Evolutionary conservation across 305 asterid species (phyloP), one percentile per base, ranked within the genome.

Genomic region (Fraxinus angustifolia): DNA sequence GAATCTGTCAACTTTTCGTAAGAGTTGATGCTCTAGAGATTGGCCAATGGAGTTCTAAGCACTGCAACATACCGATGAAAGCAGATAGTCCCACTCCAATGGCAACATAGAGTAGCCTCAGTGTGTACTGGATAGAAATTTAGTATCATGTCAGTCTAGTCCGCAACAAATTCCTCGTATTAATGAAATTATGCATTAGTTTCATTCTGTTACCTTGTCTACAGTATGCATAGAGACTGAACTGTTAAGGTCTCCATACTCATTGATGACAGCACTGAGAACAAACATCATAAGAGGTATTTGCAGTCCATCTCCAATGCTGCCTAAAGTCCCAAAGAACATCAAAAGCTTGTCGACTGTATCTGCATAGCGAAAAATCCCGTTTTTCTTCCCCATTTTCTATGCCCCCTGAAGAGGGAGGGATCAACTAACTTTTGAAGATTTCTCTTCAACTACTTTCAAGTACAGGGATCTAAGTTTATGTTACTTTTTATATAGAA

Each of bases 251-350:
- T 82, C 82, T 50, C 94, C 98, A 72, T 88, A 92, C 17, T 90
- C 87, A 35, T 94, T 94, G 84, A 94, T 94, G 0, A 93, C 94
- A 21, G 80, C 83, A 75, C 98, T 94, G 14, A 93, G 92, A 34
- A 94, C 92, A 80, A 80, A 94, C 98, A 93, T 92, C 88, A 77
- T 91, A 11, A 94, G 91, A 30, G 98, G 97, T 81, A 94, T 81
- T 79, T 92, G 97, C 83, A 94, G 40, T 12, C 98, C 98, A 90
- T 94, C 98, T 82, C 98, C 98, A 19, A 94, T 88, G 87, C 97
- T 89, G 5, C 98, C 98, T 79, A 94, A 75, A 10, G 91, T 88
- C 36, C 98, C 98, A 3, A 91, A 82, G 1, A 87, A 85, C 97
- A 94, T 93, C 50, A 92, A 86, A 77, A 91, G 0, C 83, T 90